Evolutionary conservation across 371 early-diverging fungal genomes (phyloP), one percentile per base, ranked within the genome.

Genomic region (Saksenaea vasiformis): DNA sequence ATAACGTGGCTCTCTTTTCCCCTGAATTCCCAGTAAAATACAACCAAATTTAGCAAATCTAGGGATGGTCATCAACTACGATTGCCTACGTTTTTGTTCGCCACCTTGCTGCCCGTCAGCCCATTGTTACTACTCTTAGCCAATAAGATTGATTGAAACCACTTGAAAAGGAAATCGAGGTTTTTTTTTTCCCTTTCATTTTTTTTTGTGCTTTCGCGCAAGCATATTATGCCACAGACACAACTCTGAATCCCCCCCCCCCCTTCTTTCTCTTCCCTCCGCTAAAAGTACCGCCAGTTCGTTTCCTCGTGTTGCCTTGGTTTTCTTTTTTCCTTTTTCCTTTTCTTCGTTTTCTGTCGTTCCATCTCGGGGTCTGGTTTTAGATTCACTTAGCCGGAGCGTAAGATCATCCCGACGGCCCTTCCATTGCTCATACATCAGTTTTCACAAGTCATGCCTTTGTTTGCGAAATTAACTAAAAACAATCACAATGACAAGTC

Each of bases 251-350:
- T 14, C 51, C 51, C 51, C 22, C 22, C 22, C 51, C 43, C 51
- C 51, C 51, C 22, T 22, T 47, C 51, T 47, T 22, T 31, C 31
- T 31, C 24, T 47, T 22, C 51, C 51, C 51, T 47, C 51, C 51
- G 51, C 51, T 47, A 47, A 10, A 47, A 47, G 51, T 22, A 47
- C 51, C 51, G 51, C 17, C 22, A 47, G 22, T 9, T 47, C 27
- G 22, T 22, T n/a, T 47, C 51, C 51, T 47, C 51, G 51, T 47
- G 51, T 47, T 47, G 51, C 24, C 51, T 22, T 22, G 51, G 51
- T 47, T 47, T 22, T 22, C 22, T 47, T 47, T 47, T 47, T 22
- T 47, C 22, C 51, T 47, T 47, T 47, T 22, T 47, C 22, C 51
- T 47, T 47, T 31, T 31, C 7, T 39, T 47, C 22, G 22, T 47